phyloP scores from a whole-genome alignment of 208 protist genomes.

The Trypanosoma boissoni region DNA sequence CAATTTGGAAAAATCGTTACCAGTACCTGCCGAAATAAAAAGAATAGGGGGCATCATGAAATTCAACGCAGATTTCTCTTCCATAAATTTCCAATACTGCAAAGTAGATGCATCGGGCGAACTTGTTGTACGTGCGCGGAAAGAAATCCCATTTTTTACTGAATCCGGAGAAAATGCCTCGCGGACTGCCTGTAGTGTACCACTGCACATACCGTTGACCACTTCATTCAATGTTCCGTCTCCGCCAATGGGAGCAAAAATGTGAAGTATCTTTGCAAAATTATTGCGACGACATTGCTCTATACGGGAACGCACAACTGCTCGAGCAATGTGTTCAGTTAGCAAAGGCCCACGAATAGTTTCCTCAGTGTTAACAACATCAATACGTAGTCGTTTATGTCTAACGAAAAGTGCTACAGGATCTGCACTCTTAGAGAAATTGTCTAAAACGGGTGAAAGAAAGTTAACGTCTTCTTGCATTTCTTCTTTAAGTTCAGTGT shows the following conservation, averaged over 20 bases:
- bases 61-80: slow-evolving; percentile 47
- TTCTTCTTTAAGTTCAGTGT: not conserved
- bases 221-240: slow-evolving; percentile 82
- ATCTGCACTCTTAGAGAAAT: not conserved
- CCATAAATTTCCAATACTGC: slow-evolving; percentile 21
- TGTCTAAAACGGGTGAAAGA: not conserved
- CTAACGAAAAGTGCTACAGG: not conserved
- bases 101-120: not conserved
- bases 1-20: slow-evolving; percentile 74
- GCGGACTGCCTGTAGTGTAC: slow-evolving; percentile 35
- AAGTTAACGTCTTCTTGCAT: not conserved
- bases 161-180: not conserved
- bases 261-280: slow-evolving; percentile 15
- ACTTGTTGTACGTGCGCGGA: no score
- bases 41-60: slow-evolving; percentile 65
- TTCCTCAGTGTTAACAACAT: slow-evolving; percentile 23
- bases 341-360: slow-evolving; percentile 10
- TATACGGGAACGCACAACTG: slow-evolving; percentile 1
- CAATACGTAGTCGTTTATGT: not conserved
- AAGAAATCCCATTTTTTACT: not conserved
- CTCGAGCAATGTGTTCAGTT: slow-evolving; percentile 17
- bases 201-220: slow-evolving; percentile 68
- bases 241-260: slow-evolving; percentile 65
- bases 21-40: slow-evolving; percentile 66
- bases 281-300: not conserved